These are phyloP conservation scores for Heliamphora ciliata DNA, from an alignment of 179 eudicot genomes.

Conservation along the genomic window DNA sequence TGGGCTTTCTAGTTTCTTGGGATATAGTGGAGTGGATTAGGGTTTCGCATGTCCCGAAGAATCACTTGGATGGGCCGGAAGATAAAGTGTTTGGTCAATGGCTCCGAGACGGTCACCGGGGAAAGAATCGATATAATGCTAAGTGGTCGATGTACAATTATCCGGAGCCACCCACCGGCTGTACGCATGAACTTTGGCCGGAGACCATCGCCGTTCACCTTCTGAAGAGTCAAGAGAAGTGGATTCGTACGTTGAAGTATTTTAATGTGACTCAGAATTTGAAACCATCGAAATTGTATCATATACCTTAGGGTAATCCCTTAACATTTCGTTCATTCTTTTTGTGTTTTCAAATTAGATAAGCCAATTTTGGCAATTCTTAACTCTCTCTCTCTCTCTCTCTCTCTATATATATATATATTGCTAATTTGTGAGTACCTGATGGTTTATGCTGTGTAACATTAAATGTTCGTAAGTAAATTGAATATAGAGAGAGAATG, in stretches of 20 bases:
- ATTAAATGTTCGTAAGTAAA: too few species aligned
- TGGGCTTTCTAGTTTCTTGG: constrained; percentile 55
- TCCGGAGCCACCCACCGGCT: constrained; percentile 52
- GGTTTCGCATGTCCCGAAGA: constrained; percentile 29
- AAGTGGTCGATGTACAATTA: constrained; percentile 82
- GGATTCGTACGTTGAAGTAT: constrained; percentile 60
- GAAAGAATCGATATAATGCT: constrained; percentile 52
- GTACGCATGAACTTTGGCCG: constrained; percentile 77
- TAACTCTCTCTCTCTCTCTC: too few species aligned
- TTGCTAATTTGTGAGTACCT: too few species aligned
- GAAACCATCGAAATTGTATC: constrained; percentile 66
- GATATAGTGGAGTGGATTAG: constrained; percentile 52
- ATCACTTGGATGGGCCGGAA: constrained; percentile 36
- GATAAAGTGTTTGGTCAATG: constrained; percentile 45
- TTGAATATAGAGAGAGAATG: too few species aligned
- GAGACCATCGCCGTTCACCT: constrained; percentile 63
- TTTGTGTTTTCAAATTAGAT: not conserved
- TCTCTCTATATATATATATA: too few species aligned
- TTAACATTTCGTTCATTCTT: not conserved
- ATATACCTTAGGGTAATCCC: constrained; percentile 27
- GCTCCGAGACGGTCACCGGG: constrained; percentile 38
- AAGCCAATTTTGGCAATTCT: too few species aligned
- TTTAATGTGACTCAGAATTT: constrained; percentile 59
- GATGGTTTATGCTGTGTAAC: too few species aligned
- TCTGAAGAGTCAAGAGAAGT: constrained; percentile 57